These are phyloP conservation scores for Melocanna baccifera DNA, from an alignment of 176 grass and related monocot species.

Conservation along the genomic window DNA sequence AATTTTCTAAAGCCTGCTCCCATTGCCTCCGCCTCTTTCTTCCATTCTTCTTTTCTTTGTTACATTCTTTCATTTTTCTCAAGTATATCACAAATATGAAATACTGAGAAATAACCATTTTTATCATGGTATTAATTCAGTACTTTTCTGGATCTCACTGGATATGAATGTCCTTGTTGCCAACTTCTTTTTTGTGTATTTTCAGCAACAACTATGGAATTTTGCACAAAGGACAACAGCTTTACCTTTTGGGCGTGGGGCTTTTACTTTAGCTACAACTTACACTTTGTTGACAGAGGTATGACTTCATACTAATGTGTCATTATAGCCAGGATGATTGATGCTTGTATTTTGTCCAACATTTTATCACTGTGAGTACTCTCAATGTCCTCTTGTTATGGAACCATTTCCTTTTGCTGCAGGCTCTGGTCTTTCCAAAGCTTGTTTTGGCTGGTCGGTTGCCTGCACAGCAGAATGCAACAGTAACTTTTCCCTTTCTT, in stretches of 20 bases:
- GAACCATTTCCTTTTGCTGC: slow-evolving; percentile 37
- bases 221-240: slow-evolving; percentile 96
- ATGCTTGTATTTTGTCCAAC: slow-evolving; percentile 26
- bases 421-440: slow-evolving; percentile 89
- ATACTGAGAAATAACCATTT: slow-evolving; percentile 12
- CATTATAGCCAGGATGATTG: slow-evolving; percentile 32
- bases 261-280: slow-evolving; percentile 94
- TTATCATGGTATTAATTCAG: neutral
- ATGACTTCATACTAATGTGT: slow-evolving; percentile 22
- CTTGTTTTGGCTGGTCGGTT: slow-evolving; percentile 89
- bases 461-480: slow-evolving; percentile 95
- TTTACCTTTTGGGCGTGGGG: slow-evolving; percentile 88
- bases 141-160: slow-evolving; percentile 1
- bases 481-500: slow-evolving; percentile 41
- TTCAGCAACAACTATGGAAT: slow-evolving; percentile 96
- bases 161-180: slow-evolving; percentile 8
- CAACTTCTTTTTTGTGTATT: slow-evolving; percentile 25
- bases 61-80: slow-evolving; percentile 11
- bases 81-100: slow-evolving; percentile 7
- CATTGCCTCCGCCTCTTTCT: neutral
- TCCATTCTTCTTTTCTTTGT: slow-evolving; percentile 4
- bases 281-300: slow-evolving; percentile 93
- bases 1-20: neutral
- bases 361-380: neutral
- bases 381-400: neutral